Evolutionary conservation across 2,329 filamentous ascomycete genomes (phyloP), one percentile per base, ranked within the genome.

Genomic region (Lasiodiplodia citricola): DNA sequence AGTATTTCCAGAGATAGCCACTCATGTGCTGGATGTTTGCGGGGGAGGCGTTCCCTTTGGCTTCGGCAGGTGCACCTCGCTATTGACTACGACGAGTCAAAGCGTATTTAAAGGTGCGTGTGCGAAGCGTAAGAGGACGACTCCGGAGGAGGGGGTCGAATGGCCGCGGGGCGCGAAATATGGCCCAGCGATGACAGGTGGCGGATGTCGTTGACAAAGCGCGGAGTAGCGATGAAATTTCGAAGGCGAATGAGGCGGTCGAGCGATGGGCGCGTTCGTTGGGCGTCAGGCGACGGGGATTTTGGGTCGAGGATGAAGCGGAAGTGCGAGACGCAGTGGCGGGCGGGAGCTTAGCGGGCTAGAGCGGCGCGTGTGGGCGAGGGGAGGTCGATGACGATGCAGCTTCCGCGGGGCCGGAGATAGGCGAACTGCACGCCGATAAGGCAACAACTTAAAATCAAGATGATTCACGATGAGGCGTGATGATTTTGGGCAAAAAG

Each of bases 1-100:
- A 98, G 81, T 89, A 93, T 87, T 94, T 94, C 95, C 95, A 97
- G 81, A 99, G 90, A 88, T 92, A 88, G 85, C 94, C 91, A 91
- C 93, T 98, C 95, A 98, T 96, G 89, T 89, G 89, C 78, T 57
- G 73, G 73, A 74, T 71, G 73, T 67, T 71, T 71, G 72, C 74
- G 72, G 58, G 37, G 69, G 78, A 76, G 78, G 77, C 73, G 70
- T 76, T 79, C 83, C 83, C 80, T 77, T 47, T 80, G 81, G 81
- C 83, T 84, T 88, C 86, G 83, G 83, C 86, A 83, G 80, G 69
- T 79, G 87, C 91, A 90, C 93, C 93, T 96, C 91, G 92, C 93
- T 92, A 90, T 93, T 47, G 90, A 91, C 89, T 92, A 91, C 91
- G 73, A 73, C 68, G 90, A 91, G 90, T 86, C 91, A 94, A 93